Conservation (phyloP, 768 basidiomycete species). For the Collybia nuda region DNA sequence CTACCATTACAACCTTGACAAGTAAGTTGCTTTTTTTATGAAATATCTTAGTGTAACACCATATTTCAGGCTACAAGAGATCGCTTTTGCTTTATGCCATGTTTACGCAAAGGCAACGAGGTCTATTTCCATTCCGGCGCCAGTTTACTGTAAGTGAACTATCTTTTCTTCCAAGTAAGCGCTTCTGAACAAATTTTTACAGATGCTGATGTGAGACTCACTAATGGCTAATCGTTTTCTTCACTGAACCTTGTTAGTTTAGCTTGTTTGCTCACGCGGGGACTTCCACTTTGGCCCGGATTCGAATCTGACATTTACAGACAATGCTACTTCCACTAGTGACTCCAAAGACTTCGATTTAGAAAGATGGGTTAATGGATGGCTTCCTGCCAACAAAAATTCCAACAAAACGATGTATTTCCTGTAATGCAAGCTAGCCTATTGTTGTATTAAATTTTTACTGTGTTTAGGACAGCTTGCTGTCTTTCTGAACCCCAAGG, state of each 20-base stretch:
- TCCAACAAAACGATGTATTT: conserved; percentile 21
- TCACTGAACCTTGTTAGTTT: conserved; percentile 4
- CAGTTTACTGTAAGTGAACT: too few relatives aligned
- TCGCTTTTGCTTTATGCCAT: too few relatives aligned
- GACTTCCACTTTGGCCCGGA: conserved; percentile 41
- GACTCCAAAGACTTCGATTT: conserved; percentile 15
- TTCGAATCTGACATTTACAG: conserved; percentile 18
- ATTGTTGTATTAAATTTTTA: too few relatives aligned
- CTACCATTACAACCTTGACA: conserved; percentile 23
- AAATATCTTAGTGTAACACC: too few relatives aligned
- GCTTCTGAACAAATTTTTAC: conserved; percentile 4
- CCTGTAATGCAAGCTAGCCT: too few relatives aligned
- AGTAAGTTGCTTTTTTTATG: conserved; percentile 10
- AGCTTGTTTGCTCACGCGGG: conserved; percentile 54
- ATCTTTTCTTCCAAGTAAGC: conserved; percentile 12
- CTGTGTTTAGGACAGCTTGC: too few relatives aligned
- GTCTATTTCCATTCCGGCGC: too few relatives aligned
- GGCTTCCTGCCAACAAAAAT: conserved; percentile 12
- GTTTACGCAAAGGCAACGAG: too few relatives aligned
- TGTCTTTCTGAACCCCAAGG: too few relatives aligned
- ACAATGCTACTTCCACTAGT: conserved; percentile 18
- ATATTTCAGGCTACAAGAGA: too few relatives aligned
- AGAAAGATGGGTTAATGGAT: conserved; percentile 19
- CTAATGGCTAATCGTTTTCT: neutral
- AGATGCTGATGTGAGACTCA: conserved; percentile 53